These are phyloP conservation scores for Salix suchowensis DNA, from an alignment of 345 rosid genomes.

Conservation along the genomic window DNA sequence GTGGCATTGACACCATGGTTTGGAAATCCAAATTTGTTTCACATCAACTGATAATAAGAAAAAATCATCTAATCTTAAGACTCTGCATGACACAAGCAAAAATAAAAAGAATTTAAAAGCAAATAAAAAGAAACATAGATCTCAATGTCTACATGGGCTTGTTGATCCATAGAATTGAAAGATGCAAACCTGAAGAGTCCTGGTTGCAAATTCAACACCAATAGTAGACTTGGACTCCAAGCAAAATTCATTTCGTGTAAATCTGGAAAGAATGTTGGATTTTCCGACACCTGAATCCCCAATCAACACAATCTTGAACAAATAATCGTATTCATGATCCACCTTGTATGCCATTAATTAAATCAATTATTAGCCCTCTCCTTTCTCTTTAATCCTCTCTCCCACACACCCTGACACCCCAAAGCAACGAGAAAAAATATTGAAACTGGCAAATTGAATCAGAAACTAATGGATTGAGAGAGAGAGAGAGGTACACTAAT, in stretches of 20 bases:
- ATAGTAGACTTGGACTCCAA: conserved; percentile 67
- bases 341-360: conserved; percentile 54
- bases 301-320: conserved; percentile 60
- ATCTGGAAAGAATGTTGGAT: conserved; percentile 66
- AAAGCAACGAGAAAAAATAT: not conserved
- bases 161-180: not conserved
- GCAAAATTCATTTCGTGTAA: conserved; percentile 61
- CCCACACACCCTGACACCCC: not conserved
- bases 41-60: not conserved
- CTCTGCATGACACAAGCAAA: not conserved
- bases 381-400: not conserved
- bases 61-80: not conserved
- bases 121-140: not conserved
- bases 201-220: conserved; percentile 68
- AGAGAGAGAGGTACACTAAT: not conserved
- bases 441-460: not conserved
- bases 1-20: not conserved
- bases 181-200: conserved; percentile 52
- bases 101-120: not conserved
- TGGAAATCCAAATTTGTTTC: not conserved
- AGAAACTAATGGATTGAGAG: not conserved
- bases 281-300: conserved; percentile 75
- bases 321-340: conserved; percentile 61
- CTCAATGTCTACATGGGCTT: no score
- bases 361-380: not conserved